Conservation (phyloP, 768 basidiomycete species). For the Serpula lacrymans region DNA sequence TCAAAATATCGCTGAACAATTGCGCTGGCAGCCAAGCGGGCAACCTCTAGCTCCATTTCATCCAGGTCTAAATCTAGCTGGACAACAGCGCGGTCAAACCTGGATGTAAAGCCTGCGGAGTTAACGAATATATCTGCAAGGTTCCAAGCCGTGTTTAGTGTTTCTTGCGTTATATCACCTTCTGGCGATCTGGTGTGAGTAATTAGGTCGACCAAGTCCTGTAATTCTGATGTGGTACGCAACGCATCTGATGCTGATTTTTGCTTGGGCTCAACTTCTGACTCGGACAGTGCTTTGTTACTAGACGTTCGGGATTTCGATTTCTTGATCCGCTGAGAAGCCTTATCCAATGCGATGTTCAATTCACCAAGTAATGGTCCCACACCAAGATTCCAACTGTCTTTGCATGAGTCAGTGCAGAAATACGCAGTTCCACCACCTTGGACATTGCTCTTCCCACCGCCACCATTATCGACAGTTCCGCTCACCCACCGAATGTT, state of each 20-base stretch:
- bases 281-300: too few relatives aligned
- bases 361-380: constrained; percentile 29
- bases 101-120: constrained; percentile 20
- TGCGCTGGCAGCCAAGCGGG: constrained; percentile 50
- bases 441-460: constrained; percentile 19
- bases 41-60: constrained; percentile 58
- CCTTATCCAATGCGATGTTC: constrained; percentile 35
- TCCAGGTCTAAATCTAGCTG: constrained; percentile 31
- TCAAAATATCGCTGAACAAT: constrained; percentile 44
- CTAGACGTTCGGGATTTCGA: too few relatives aligned
- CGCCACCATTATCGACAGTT: constrained; percentile 42
- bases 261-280: too few relatives aligned
- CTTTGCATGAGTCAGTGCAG: constrained; percentile 48
- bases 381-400: constrained; percentile 38
- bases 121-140: constrained; percentile 29
- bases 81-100: constrained; percentile 16
- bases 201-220: too few relatives aligned
- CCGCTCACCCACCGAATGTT: constrained; percentile 21
- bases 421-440: constrained; percentile 50
- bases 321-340: constrained; percentile 25
- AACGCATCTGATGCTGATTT: too few relatives aligned
- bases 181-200: too few relatives aligned
- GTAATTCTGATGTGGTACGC: too few relatives aligned
- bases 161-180: constrained; percentile 38
- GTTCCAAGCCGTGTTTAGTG: constrained; percentile 46